These are phyloP conservation scores for Trichoderma lentiforme DNA, from an alignment of 2,329 filamentous ascomycete genomes.

Conservation along the genomic window DNA sequence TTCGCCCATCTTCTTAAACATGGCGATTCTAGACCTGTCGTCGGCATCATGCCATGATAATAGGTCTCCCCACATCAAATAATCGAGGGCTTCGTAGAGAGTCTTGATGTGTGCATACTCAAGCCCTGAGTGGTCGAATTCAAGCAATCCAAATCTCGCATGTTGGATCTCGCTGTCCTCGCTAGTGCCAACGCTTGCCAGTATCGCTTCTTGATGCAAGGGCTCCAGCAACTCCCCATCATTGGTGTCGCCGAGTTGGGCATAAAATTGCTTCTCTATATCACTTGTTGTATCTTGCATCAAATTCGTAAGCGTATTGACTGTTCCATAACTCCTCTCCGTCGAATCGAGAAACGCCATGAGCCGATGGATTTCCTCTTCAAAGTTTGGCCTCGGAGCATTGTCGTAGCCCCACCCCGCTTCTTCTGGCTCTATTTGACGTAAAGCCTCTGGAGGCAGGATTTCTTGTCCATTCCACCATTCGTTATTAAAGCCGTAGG, in stretches of 20 bases:
- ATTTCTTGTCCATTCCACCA: conserved; percentile 63
- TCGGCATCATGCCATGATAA: conserved; percentile 36
- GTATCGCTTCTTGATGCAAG: conserved; percentile 33
- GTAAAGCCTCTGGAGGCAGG: conserved; percentile 36
- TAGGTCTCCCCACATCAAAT: conserved; percentile 46
- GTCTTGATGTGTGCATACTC: conserved; percentile 41
- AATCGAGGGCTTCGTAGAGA: conserved; percentile 48
- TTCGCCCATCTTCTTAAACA: conserved; percentile 47
- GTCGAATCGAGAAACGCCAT: conserved; percentile 62
- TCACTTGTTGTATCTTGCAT: conserved; percentile 34
- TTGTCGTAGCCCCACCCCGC: conserved; percentile 29
- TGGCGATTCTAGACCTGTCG: conserved; percentile 40
- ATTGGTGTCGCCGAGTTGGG: conserved; percentile 36
- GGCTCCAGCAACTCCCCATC: conserved; percentile 27
- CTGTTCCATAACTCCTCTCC: conserved; percentile 57
- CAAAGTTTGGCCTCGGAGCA: conserved; percentile 36
- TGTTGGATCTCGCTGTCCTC: conserved; percentile 29
- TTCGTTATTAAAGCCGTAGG: conserved; percentile 54
- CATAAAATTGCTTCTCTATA: conserved; percentile 44
- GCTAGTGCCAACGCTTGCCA: conserved; percentile 29
- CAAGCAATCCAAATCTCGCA: conserved; percentile 41
- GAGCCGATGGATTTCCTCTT: conserved; percentile 57
- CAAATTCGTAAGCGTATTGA: conserved; percentile 44
- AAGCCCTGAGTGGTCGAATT: conserved; percentile 36
- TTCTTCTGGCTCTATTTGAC: conserved; percentile 32